These are phyloP conservation scores for Diddensiella caesifluorescens DNA, from an alignment of 805 yeast genomes.

Conservation along the genomic window DNA sequence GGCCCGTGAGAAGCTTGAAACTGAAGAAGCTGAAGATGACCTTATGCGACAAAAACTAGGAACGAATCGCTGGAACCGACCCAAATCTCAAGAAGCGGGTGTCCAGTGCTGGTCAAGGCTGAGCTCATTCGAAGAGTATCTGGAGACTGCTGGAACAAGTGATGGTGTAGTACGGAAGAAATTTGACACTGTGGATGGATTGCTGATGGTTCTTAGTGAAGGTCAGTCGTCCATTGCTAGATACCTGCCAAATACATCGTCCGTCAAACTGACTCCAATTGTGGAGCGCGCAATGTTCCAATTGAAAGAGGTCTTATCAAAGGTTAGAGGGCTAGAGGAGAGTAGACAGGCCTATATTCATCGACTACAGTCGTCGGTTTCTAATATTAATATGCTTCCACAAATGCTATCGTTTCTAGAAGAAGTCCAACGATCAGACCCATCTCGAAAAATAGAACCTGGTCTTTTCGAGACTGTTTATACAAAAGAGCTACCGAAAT, in stretches of 20 bases:
- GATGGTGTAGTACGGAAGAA: conserved; percentile 49
- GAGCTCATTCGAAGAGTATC: conserved; percentile 42
- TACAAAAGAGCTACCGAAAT: conserved; percentile 34
- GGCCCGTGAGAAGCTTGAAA: conserved; percentile 41
- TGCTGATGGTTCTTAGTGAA: conserved; percentile 41
- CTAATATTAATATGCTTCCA: conserved; percentile 12
- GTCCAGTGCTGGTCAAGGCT: conserved; percentile 38
- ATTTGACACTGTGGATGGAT: conserved; percentile 44
- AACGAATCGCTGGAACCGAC: conserved; percentile 48
- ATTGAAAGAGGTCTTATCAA: conserved; percentile 21
- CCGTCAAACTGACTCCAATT: conserved; percentile 33
- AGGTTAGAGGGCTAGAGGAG: conserved; percentile 21
- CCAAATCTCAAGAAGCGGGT: conserved; percentile 43
- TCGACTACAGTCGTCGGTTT: conserved; percentile 12
- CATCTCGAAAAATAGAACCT: conserved; percentile 12
- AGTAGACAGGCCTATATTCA: conserved; percentile 23
- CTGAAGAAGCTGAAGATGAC: conserved; percentile 54
- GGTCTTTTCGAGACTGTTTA: conserved; percentile 25
- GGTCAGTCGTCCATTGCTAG: conserved; percentile 29
- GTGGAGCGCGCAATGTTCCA: conserved; percentile 34
- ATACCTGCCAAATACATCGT: conserved; percentile 31
- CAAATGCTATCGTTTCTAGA: conserved; percentile 2
- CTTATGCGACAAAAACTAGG: conserved; percentile 49
- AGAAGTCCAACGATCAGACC: background rate
- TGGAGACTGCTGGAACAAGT: conserved; percentile 54